Base-by-base conservation (phyloP, 768 basidiomycete species). In the Suillus hirtellus region DNA sequence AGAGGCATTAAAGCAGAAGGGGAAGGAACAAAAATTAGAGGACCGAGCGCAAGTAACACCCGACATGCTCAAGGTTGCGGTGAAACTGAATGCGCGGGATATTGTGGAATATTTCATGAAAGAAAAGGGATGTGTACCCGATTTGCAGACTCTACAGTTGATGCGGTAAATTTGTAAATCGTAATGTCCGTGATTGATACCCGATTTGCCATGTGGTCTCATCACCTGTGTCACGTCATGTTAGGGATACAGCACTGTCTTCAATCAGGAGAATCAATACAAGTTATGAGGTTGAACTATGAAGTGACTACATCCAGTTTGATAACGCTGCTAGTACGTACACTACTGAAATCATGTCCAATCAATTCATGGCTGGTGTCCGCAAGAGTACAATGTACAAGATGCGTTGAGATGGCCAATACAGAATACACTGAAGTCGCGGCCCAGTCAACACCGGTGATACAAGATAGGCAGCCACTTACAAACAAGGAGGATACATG, bases 101-200 rank as follows among this genome's bases (percentile, higher is more conserved):
- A 89, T 95, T 44, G 83, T 86, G 59, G 79, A 89, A 59, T 95
- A 91, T 69, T 76, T 95, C 35, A 83, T 82, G 62, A 73, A 75
- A 53, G 90, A 91, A 72, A 91, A 90, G 74, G 86, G 86, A 11
- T 86, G 87, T 67, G 76, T 91, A 42, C 91, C 91, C 0, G 88
- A 92, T 70, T 84, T 92, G 74, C 82, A 85, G 69, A 90, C 90
- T 0, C 72, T 89, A 43, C 72, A 78, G 59, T 59, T 76, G 66
- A 78, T 80, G 75, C 68, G 70, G 58, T 77, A 61, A 76, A 40
- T 10, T 50, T 21, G 7, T 12, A 34, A 34, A 56, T 52, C 35
- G 53, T 35, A 59, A 49, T 24, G 55, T 59, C 21, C 15, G 15
- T 50, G 15, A 31, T 31, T 31, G 31, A 52, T 19, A 52, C 34